Evolutionary conservation across 2,329 filamentous ascomycete genomes (phyloP), one percentile per base, ranked within the genome.

Genomic region (Plenodomus tracheiphilus): DNA sequence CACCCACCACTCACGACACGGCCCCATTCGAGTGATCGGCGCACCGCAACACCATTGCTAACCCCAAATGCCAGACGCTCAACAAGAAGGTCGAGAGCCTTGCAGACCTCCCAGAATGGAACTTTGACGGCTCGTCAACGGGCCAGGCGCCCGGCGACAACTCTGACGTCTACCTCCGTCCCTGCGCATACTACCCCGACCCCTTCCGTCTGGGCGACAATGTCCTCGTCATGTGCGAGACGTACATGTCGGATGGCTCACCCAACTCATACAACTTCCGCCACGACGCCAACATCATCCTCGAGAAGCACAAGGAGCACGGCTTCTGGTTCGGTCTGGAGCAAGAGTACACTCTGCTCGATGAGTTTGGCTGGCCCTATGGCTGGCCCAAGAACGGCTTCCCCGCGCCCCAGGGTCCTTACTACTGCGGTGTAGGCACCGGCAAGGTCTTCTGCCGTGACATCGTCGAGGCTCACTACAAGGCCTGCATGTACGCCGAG

Each of bases 251-350:
- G 60, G 92, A 97, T 77, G 92, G 91, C 72, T 91, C 86, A 56
- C 94, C 94, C 77, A 99, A 97, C 86, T 92, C 96, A 78, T 97
- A 85, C 88, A 99, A 99, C 88, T 89, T 87, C 86, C 90, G 94
- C 64, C 88, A 97, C 74, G 93, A 97, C 70, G 88, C 86, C 69
- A 85, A 85, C 71, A 88, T 94, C 76, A 81, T 97, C 67, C 96
- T 97, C 90, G 85, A 94, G 76, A 83, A 86, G 56, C 86, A 97
- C 76, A 86, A 86, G 74, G 80, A 85, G 49, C 87, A 93, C 68
- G 82, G 88, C 74, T 92, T 94, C 71, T 97, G 93, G 94, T 99
- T 97, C 77, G 94, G 94, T 77, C 86, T 99, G 16, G 93, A 96
- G 75, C 93, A 97, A 75, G 93, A 97, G 77, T 97, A 97, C 84